Conservation (phyloP, 345 rosid species). For the Aquilaria malaccensis region DNA sequence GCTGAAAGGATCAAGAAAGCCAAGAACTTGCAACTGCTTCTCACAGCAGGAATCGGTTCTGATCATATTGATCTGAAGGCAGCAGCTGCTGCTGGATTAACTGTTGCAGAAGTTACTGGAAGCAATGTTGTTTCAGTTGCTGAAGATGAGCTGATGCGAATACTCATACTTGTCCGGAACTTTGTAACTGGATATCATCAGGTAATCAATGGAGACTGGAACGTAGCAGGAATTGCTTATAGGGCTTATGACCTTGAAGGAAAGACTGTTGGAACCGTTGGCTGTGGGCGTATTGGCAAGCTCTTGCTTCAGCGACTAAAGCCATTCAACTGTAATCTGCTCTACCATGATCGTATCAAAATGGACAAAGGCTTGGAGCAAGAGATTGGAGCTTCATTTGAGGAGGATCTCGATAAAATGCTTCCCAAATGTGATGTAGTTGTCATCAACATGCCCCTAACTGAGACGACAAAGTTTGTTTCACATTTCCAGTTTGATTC, state of each 20-base stretch:
- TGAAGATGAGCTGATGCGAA: constrained; percentile 95
- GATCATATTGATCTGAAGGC: constrained; percentile 88
- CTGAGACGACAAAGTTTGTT: constrained; percentile 67
- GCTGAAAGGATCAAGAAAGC: constrained; percentile 91
- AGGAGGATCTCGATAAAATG: constrained; percentile 73
- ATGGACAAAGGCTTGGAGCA: constrained; percentile 72
- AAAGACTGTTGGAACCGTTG: constrained; percentile 89
- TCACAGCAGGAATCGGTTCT: constrained; percentile 94
- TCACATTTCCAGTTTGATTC: neutral
- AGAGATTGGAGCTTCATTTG: constrained; percentile 61
- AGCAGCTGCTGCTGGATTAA: constrained; percentile 81
- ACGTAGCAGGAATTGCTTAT: constrained; percentile 76
- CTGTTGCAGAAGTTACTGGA: constrained; percentile 93
- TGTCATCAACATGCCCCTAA: constrained; percentile 84
- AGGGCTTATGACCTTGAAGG: constrained; percentile 97
- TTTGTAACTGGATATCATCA: constrained; percentile 88
- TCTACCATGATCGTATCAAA: constrained; percentile 75
- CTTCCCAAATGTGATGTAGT: constrained; percentile 83
- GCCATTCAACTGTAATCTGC: constrained; percentile 84
- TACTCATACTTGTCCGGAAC: constrained; percentile 79
- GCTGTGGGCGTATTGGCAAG: constrained; percentile 82
- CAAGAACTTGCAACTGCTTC: constrained; percentile 79
- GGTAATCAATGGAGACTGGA: constrained; percentile 83
- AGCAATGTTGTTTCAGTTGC: constrained; percentile 94
- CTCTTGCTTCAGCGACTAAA: constrained; percentile 85